phyloP scores from a whole-genome alignment of 768 basidiomycete species.

The Galerina marginata region DNA sequence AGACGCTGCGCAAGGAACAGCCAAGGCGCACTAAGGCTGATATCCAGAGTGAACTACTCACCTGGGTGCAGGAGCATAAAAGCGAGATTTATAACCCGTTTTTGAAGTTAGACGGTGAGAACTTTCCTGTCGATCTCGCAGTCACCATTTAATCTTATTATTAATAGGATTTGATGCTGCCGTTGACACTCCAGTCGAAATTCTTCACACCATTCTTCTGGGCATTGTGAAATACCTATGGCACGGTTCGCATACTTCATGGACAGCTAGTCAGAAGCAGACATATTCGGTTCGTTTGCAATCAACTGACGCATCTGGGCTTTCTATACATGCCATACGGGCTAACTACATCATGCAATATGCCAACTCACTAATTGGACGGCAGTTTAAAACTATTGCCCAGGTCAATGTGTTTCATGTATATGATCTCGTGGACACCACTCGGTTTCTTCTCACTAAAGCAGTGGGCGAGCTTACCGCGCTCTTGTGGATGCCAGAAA shows the following conservation, averaged over 20 bases:
- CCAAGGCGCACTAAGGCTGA: conserved; percentile 16
- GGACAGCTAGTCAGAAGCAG: conserved; percentile 31
- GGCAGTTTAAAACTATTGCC: conserved; percentile 20
- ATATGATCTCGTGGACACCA: conserved; percentile 32
- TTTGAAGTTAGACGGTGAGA: conserved; percentile 32
- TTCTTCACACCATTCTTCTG: conserved; percentile 49
- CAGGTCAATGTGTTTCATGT: conserved; percentile 39
- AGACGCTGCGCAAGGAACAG: conserved; percentile 23
- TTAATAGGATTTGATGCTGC: conserved; percentile 34
- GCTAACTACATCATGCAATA: too few species aligned
- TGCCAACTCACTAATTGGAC: too few species aligned
- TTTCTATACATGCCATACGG: too few species aligned
- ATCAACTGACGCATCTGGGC: conserved; percentile 28
- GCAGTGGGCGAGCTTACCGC: too few species aligned
- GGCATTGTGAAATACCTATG: conserved; percentile 50
- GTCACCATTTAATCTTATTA: neutral
- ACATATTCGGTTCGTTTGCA: conserved; percentile 36
- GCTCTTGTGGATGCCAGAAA: conserved; percentile 27
- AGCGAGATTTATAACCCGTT: conserved; percentile 36
- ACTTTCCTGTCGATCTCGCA: neutral
- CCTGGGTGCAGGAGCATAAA: conserved; percentile 32
- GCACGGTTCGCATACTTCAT: conserved; percentile 37
- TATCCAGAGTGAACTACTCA: conserved; percentile 30
- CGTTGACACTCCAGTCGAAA: conserved; percentile 44
- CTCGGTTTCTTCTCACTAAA: conserved; percentile 32